Percentiles rank a stretch among this genome's conserved stretches.
phyloP scores from a whole-genome alignment of 352 stramenopile genomes.

The Globisporangium uncinulatum region DNA sequence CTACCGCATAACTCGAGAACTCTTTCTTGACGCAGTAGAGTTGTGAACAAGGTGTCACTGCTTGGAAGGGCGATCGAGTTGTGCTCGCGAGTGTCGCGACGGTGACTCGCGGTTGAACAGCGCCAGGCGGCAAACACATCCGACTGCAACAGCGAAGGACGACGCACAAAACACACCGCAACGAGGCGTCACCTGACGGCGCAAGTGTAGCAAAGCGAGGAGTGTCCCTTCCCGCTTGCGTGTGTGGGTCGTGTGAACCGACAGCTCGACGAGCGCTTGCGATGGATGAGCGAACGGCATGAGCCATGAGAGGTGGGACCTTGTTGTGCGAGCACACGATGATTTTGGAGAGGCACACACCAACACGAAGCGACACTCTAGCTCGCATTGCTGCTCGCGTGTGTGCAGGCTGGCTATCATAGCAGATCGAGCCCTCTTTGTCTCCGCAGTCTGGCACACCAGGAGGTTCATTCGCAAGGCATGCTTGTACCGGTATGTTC shows the following conservation, averaged over 20 bases:
- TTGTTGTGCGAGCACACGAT: background rate
- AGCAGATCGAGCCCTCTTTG: too few species aligned
- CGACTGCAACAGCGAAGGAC: background rate
- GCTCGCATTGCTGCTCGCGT: too few species aligned
- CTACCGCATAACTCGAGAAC: too few species aligned
- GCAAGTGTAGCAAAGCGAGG: background rate
- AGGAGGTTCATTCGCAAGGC: too few species aligned
- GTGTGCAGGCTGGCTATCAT: background rate
- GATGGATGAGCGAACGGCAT: conserved; percentile 1
- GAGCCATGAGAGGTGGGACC: background rate
- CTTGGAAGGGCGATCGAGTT: too few species aligned
- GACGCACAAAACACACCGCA: background rate
- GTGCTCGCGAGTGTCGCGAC: too few species aligned
- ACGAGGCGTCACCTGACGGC: background rate
- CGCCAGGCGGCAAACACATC: too few species aligned
- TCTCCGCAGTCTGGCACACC: too few species aligned
- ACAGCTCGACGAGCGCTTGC: background rate
- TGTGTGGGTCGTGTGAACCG: background rate
- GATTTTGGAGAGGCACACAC: background rate
- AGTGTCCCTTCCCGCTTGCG: background rate
- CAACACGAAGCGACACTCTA: background rate
- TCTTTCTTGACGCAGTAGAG: too few species aligned
- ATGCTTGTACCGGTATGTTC: too few species aligned
- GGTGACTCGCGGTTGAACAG: too few species aligned
- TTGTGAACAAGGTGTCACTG: too few species aligned